Evolutionary conservation across 2,329 filamentous ascomycete genomes (phyloP), one percentile per base, ranked within the genome.

Genomic region (Monosporascus sp.): DNA sequence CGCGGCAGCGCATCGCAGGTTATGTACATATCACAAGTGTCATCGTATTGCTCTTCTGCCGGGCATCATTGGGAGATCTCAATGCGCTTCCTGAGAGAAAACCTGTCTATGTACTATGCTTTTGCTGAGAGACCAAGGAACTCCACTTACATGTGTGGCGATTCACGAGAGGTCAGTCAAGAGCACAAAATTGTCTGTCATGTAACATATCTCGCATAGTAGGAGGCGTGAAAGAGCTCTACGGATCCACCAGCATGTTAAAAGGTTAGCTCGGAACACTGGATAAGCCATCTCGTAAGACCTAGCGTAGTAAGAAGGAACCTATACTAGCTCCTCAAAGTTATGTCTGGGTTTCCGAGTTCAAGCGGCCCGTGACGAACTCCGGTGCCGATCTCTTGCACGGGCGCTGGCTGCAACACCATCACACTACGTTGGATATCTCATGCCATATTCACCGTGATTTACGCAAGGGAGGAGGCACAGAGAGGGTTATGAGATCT

Each of bases 401-500:
- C 5, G 16, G 26, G 43, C 20, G 43, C n/a, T 24, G 43, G 24
- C 24, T 11, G 43, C 5, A 26, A 46, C 20, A 3, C 41, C 24
- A 17, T 34, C 14, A n/a, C 43, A 11, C 4, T 27, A 46, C 3
- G n/a, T 27, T 19, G 24, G 24, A 16, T 16, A 7, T 31, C 24
- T 31, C 3, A 46, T 31, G 43, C 43, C 24, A 27, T 46, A 27
- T 27, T 3, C 37, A 49, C 37, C 48, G 48, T 37, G 38, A 48
- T 51, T 51, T 34, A 38, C 55, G 50, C 58, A 41, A 54, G 47
- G 51, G 57, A 52, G 56, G 51, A 52, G 54, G 48, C 53, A 53
- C 52, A 59, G 54, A 59, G 53, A 52, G 50, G 40, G 31, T 53
- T 53, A 56, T 52, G 60, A 59, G 52, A 59, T 62, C 60, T 61